Evolutionary conservation across 75 land plant genomes (phyloP).

Genomic region (Selaginella moellendorffii): DNA sequence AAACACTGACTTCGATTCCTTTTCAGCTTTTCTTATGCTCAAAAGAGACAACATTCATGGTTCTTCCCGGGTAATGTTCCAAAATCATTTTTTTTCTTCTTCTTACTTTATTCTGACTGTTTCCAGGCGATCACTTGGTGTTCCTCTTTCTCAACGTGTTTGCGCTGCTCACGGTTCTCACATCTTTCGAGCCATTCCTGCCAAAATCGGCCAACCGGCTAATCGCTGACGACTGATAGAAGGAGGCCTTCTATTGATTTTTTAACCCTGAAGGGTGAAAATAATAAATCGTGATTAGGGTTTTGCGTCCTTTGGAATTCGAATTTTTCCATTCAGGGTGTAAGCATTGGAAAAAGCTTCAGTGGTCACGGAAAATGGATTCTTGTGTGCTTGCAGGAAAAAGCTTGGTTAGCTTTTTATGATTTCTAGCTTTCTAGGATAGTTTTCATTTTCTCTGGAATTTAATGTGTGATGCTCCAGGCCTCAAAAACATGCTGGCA

Average conservation of each 20-base stretch:
- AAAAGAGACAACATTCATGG: neutral
- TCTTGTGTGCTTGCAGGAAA: slow-evolving; percentile 45
- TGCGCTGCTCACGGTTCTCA: neutral
- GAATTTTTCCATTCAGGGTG: slow-evolving; percentile 46
- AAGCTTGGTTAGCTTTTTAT: slow-evolving; percentile 88
- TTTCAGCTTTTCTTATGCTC: slow-evolving; percentile 4
- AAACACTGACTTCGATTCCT: neutral
- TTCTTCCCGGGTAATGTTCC: slow-evolving; percentile 11
- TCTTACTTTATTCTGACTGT: neutral
- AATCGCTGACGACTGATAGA: neutral
- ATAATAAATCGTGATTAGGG: slow-evolving; percentile 97
- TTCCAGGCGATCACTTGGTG: slow-evolving; percentile 1
- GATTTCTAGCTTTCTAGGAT: slow-evolving; percentile 95
- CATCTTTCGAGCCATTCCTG: neutral
- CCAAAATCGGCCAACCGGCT: neutral
- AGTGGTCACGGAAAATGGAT: neutral
- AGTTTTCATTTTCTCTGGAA: no score
- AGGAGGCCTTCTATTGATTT: no score
- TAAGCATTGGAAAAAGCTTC: slow-evolving; percentile 27
- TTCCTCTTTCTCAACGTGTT: slow-evolving; percentile 10
- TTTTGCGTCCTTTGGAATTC: neutral
- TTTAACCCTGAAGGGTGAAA: no score
- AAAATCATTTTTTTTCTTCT: no score
- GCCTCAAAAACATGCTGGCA: slow-evolving; percentile 75
- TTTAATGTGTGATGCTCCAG: no score